Evolutionary conservation across 2,329 filamentous ascomycete genomes (phyloP).

Genomic region (Ophiostoma angusticollis): DNA sequence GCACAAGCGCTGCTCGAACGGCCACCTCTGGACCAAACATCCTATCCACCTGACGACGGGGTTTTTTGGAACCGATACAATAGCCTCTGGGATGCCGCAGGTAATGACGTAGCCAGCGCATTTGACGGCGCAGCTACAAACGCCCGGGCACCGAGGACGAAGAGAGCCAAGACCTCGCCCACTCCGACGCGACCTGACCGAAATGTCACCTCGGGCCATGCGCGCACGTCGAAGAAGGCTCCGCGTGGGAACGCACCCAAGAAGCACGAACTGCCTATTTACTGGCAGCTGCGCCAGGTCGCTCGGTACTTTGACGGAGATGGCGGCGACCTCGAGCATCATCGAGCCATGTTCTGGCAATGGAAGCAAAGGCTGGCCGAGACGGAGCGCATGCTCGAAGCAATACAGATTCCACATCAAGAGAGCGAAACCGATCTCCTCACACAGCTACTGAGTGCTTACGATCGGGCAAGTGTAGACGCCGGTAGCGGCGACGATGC

Average conservation of each 20-base stretch:
- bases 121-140: too few species aligned
- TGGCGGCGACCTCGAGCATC: not conserved
- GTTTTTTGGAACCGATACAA: conserved; percentile 6
- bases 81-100: conserved; percentile 8
- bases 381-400: conserved; percentile 10
- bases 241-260: too few species aligned
- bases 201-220: too few species aligned
- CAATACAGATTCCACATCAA: conserved; percentile 1
- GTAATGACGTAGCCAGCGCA: not conserved
- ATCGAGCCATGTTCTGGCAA: conserved; percentile 1
- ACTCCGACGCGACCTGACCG: too few species aligned
- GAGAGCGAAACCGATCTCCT: not conserved
- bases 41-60: not conserved
- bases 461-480: too few species aligned
- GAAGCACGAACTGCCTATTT: too few species aligned
- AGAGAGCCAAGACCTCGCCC: too few species aligned
- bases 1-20: too few species aligned
- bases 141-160: too few species aligned
- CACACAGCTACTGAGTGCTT: conserved; percentile 23
- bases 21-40: not conserved
- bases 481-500: conserved; percentile 2
- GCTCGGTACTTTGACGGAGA: not conserved
- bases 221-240: not conserved
- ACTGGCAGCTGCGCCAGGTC: not conserved
- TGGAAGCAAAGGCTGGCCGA: conserved; percentile 11